Conservation (phyloP, 768 basidiomycete species). For the Leccinum pellstonianum region DNA sequence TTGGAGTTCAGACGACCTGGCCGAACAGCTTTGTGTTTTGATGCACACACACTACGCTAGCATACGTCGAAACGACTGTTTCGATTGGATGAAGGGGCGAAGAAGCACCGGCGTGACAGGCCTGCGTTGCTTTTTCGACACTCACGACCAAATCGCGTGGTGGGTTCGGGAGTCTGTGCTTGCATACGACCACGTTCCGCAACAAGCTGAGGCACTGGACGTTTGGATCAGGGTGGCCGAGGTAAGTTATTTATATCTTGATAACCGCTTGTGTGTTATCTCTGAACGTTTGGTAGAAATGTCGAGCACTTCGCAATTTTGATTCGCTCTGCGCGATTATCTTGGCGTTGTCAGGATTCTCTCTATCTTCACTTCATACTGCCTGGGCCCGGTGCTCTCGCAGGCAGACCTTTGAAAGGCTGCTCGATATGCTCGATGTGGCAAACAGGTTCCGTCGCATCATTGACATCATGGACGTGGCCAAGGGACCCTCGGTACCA, state of each 20-base stretch:
- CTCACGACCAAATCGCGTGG: constrained; percentile 57
- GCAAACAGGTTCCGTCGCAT: constrained; percentile 38
- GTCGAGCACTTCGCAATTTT: constrained; percentile 60
- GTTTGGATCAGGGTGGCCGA: constrained; percentile 80
- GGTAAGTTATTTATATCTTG: constrained; percentile 39
- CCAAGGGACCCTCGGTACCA: constrained; percentile 63
- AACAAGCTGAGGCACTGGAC: constrained; percentile 59
- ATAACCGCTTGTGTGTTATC: neutral
- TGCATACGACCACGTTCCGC: constrained; percentile 46
- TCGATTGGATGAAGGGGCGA: constrained; percentile 51
- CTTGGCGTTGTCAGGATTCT: constrained; percentile 58
- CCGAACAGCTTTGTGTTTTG: constrained; percentile 77
- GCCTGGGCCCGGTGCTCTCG: constrained; percentile 67
- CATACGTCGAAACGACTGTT: constrained; percentile 72
- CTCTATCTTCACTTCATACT: constrained; percentile 53
- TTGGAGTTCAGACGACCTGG: constrained; percentile 66
- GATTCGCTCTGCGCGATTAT: constrained; percentile 67
- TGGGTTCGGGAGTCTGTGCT: constrained; percentile 72
- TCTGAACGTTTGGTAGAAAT: constrained; percentile 47
- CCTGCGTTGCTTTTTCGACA: constrained; percentile 53
- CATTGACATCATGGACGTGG: constrained; percentile 40
- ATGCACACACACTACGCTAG: constrained; percentile 69
- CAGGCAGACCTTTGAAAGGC: constrained; percentile 48
- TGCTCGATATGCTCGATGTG: constrained; percentile 59
- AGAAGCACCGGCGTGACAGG: constrained; percentile 41